Evolutionary conservation across 2,329 filamentous ascomycete species (phyloP).

Genomic region (Rosellinia necatrix): DNA sequence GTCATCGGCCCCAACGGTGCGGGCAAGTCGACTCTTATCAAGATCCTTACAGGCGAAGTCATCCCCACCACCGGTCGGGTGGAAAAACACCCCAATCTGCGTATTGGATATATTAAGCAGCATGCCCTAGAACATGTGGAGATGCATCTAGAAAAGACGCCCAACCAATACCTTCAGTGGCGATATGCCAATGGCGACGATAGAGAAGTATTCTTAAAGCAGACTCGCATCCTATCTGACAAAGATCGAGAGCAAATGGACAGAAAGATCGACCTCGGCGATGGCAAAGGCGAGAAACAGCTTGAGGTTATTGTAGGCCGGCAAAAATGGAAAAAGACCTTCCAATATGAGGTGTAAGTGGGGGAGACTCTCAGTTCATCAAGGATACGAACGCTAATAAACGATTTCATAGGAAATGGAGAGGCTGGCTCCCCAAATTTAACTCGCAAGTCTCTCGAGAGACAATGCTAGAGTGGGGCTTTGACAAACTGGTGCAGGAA

Average conservation of each 20-base stretch:
- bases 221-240: conserved; percentile 86
- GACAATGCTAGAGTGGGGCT: conserved; percentile 83
- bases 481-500: conserved; percentile 92
- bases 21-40: conserved; percentile 97
- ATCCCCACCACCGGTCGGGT: conserved; percentile 84
- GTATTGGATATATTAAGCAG: conserved; percentile 99
- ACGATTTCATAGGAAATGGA: conserved; percentile 74
- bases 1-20: conserved; percentile 98
- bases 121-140: conserved; percentile 98
- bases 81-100: conserved; percentile 97
- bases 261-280: conserved; percentile 81
- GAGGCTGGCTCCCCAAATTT: conserved; percentile 83
- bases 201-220: conserved; percentile 95
- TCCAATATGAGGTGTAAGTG: conserved; percentile 91
- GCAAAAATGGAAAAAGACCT: conserved; percentile 98
- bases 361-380: neutral
- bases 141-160: conserved; percentile 99
- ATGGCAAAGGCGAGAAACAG: conserved; percentile 77
- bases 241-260: conserved; percentile 91
- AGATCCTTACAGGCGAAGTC: conserved; percentile 90
- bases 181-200: conserved; percentile 97
- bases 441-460: conserved; percentile 94
- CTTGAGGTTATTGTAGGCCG: conserved; percentile 91
- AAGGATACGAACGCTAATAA: conserved; percentile 37
- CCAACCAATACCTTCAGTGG: conserved; percentile 99